A percentile compares a stretch with the other conserved stretches of the same genome.
phyloP scores from a whole-genome alignment of 2,329 filamentous ascomycete species.

The Botrytis fragariae region DNA sequence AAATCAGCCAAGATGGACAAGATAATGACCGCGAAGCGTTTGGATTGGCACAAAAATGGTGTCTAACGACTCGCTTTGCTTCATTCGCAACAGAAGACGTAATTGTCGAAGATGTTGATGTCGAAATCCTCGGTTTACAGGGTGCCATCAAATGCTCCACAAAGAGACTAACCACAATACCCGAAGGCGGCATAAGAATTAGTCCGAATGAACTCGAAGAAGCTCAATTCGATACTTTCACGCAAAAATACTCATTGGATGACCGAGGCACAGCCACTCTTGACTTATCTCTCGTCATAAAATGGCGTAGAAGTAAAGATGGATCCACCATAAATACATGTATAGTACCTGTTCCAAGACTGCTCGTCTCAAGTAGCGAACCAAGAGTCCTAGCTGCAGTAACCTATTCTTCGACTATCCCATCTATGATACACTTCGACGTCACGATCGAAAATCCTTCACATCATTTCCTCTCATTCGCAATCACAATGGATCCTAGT shows the following conservation, averaged over 20 bases:
- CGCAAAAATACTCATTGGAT: conserved; percentile 76
- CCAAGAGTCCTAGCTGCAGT: conserved; percentile 70
- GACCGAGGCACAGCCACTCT: conserved; percentile 74
- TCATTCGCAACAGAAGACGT: conserved; percentile 71
- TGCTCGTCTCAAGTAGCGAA: conserved; percentile 77
- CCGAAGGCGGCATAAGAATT: conserved; percentile 49
- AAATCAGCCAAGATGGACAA: conserved; percentile 33
- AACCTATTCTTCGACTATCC: conserved; percentile 43
- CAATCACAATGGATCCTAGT: conserved; percentile 84
- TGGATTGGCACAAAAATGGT: conserved; percentile 80
- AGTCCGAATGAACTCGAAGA: conserved; percentile 67
- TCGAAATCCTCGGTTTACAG: conserved; percentile 59
- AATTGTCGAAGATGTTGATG: conserved; percentile 60
- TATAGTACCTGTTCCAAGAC: conserved; percentile 72
- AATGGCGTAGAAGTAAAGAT: conserved; percentile 63
- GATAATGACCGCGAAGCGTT: conserved; percentile 41
- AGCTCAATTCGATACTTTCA: conserved; percentile 68
- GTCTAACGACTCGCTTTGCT: conserved; percentile 66
- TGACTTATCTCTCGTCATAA: conserved; percentile 71
- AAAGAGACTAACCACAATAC: conserved; percentile 41
- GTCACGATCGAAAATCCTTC: conserved; percentile 92
- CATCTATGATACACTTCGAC: conserved; percentile 45
- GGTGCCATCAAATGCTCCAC: conserved; percentile 60
- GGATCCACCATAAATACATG: conserved; percentile 54
- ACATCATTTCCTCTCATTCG: conserved; percentile 91